phyloP scores from a whole-genome alignment of 192 early-diverging fungal genomes.

The Entomortierella beljakovae region DNA sequence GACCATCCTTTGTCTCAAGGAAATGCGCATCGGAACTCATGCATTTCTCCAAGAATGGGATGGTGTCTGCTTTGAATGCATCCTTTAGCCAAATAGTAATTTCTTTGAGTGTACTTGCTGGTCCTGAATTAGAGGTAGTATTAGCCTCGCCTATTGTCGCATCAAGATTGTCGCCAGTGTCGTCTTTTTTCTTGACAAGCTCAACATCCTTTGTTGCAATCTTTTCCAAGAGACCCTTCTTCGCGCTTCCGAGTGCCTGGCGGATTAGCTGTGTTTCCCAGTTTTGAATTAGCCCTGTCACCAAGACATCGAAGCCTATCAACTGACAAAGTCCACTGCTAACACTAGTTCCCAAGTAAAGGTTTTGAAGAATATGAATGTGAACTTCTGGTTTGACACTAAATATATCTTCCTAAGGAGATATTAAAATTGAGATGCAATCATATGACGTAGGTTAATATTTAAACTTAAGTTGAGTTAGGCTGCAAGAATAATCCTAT shows the following conservation, averaged over 20 bases:
- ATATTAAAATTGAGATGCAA: background rate
- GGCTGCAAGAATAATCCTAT: too few relatives aligned
- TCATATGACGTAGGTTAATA: background rate
- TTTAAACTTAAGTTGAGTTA: too few relatives aligned
- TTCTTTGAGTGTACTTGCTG: slow-evolving; percentile 37
- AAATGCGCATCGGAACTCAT: slow-evolving; percentile 53
- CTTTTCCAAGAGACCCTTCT: slow-evolving; percentile 17
- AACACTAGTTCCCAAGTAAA: slow-evolving; percentile 18
- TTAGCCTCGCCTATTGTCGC: background rate
- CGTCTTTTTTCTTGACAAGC: background rate
- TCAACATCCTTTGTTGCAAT: slow-evolving; percentile 16
- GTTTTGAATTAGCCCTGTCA: slow-evolving; percentile 37
- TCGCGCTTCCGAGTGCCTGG: slow-evolving; percentile 12
- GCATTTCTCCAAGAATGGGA: slow-evolving; percentile 57
- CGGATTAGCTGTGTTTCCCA: slow-evolving; percentile 40
- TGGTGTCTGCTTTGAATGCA: slow-evolving; percentile 41
- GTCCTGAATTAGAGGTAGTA: background rate
- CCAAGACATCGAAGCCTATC: slow-evolving; percentile 36
- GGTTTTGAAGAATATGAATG: slow-evolving; percentile 40
- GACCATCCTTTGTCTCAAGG: slow-evolving; percentile 31
- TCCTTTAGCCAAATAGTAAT: slow-evolving; percentile 39
- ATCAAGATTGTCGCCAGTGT: background rate
- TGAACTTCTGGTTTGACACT: slow-evolving; percentile 38
- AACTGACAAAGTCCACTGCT: slow-evolving; percentile 32
- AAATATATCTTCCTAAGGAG: slow-evolving; percentile 25